Conservation (phyloP, 441 rosid genomes). For the Gossypium lobatum region DNA sequence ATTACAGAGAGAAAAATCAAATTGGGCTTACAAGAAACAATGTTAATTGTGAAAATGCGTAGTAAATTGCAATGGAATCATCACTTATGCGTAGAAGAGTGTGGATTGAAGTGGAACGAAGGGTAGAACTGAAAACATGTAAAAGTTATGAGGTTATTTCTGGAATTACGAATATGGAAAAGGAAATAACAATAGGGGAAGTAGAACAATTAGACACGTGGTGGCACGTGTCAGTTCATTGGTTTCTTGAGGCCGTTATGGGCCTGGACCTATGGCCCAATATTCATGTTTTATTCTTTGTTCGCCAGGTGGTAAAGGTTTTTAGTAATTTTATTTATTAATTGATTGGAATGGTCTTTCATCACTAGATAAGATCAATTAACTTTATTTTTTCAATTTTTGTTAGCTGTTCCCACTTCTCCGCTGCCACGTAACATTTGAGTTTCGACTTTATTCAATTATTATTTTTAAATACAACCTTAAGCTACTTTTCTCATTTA, state of each 20-base stretch:
- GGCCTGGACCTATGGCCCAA: background rate
- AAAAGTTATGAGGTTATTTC: background rate
- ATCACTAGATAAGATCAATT: no score
- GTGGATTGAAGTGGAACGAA: background rate
- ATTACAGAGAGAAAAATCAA: slow-evolving; percentile 39
- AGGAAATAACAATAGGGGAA: background rate
- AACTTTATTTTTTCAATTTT: no score
- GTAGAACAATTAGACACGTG: background rate
- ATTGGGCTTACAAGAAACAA: background rate
- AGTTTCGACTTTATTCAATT: no score
- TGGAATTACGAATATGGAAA: background rate
- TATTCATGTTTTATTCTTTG: background rate
- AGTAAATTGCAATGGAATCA: background rate
- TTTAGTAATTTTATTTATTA: no score
- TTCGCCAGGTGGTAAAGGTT: no score
- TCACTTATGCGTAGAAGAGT: background rate
- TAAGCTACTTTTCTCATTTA: no score
- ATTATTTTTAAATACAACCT: no score
- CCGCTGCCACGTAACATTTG: no score
- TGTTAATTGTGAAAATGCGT: background rate
- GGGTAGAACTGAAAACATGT: background rate
- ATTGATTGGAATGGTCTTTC: no score
- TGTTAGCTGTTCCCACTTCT: no score
- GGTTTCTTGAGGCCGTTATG: background rate
- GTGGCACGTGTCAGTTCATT: background rate